Evolutionary conservation across 148 eudicot species (phyloP).

Genomic region (Heliamphora exappendiculata): DNA sequence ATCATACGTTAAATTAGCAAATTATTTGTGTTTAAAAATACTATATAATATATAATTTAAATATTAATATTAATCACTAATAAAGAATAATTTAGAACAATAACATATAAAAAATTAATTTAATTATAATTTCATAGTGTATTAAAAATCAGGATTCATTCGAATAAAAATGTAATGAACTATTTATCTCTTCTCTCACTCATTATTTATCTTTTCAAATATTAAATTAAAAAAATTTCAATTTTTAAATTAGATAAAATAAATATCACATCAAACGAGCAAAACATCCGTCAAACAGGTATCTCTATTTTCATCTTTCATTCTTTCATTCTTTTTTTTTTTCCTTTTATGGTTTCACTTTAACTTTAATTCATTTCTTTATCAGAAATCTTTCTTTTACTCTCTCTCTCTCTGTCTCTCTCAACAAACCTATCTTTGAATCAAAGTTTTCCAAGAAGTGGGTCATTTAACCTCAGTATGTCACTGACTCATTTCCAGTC

Average conservation of each 20-base stretch:
- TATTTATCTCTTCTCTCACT: too few species aligned
- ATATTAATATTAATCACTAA: too few species aligned
- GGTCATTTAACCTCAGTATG: conserved; percentile 14
- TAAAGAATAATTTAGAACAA: too few species aligned
- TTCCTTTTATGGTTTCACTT: not conserved
- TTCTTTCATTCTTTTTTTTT: not conserved
- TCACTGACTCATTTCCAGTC: conserved; percentile 8
- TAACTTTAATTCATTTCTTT: not conserved
- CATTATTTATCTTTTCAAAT: not conserved
- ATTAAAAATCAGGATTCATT: too few species aligned
- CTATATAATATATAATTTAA: too few species aligned
- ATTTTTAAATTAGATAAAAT: not conserved
- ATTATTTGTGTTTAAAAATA: too few species aligned
- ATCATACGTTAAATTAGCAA: too few species aligned
- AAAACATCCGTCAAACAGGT: not conserved
- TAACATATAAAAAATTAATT: too few species aligned
- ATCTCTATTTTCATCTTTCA: not conserved
- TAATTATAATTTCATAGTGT: too few species aligned
- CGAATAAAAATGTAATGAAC: too few species aligned
- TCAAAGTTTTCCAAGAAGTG: conserved; percentile 37
- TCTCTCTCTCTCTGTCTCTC: conserved; percentile 12
- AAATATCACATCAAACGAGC: not conserved
- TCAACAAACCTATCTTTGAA: conserved; percentile 50
- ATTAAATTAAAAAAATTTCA: not conserved
- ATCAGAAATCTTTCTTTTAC: not conserved